phyloP scores from a whole-genome alignment of 2,329 filamentous ascomycete species.

The Teratosphaeria zuluensis region DNA sequence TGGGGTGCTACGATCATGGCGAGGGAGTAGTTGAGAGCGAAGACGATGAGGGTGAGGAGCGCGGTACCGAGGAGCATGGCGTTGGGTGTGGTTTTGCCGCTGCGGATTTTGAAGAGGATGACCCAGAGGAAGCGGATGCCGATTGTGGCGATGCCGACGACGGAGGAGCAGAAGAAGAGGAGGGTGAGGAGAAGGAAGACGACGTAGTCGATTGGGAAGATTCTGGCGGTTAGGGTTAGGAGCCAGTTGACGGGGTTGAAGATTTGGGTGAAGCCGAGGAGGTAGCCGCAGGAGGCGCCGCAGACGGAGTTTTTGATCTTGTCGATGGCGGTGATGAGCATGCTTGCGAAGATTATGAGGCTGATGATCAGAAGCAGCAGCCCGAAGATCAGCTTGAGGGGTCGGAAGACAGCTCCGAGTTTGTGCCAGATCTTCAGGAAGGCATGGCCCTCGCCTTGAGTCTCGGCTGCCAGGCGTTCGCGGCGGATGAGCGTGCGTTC shows the following conservation, averaged over 20 bases:
- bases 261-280: conserved; percentile 76
- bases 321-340: conserved; percentile 92
- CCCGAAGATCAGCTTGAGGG: conserved; percentile 79
- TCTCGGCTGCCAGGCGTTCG: conserved; percentile 76
- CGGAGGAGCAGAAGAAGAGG: conserved; percentile 79
- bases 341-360: conserved; percentile 73
- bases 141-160: conserved; percentile 74
- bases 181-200: conserved; percentile 77
- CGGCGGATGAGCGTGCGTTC: conserved; percentile 86
- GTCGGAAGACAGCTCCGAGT: conserved; percentile 70
- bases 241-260: conserved; percentile 94
- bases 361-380: conserved; percentile 65
- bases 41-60: conserved; percentile 76
- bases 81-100: conserved; percentile 81
- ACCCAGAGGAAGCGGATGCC: conserved; percentile 97
- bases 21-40: conserved; percentile 87
- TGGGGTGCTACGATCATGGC: conserved; percentile 93
- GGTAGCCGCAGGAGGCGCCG: conserved; percentile 83
- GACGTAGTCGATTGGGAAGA: conserved; percentile 87
- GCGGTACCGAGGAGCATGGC: conserved; percentile 85
- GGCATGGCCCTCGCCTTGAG: conserved; percentile 65
- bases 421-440: conserved; percentile 69
- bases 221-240: conserved; percentile 67
- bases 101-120: conserved; percentile 80
- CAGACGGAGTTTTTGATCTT: conserved; percentile 94